Base-by-base conservation (phyloP, 441 rosid species). In the Dalechampia spathulata region DNA sequence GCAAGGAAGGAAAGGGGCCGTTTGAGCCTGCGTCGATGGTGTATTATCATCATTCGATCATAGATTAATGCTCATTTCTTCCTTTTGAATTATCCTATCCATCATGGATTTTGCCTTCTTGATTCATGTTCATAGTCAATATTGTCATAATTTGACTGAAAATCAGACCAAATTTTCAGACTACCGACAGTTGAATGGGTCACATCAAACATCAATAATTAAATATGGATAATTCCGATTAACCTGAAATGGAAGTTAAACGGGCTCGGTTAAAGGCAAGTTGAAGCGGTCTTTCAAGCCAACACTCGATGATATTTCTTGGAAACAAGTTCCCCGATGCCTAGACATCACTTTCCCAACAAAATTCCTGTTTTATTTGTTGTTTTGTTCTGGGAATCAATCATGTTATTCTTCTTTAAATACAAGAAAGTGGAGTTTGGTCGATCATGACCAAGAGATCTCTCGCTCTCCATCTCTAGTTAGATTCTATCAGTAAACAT, bases 401-500 rank as follows among this genome's bases (percentile, higher is more conserved):
- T 70, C 58, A 69, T 61, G 42, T 23, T 6, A 58, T 23, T 57
- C 56, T 61, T 61, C 77, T 69, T 75, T 46, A 41, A 49, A 58
- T 55, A 61, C 48, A 75, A 70, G 73, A 62, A 69, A 70, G 45
- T 49, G 55, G 58, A 54, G 47, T 44, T 74, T 64, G 65, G 74
- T 67, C 65, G n/a, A n/a, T 8, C 34, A 30, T 30, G 34, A 30
- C 34, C 34, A n/a, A n/a, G n/a, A n/a, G n/a, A n/a, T n/a, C n/a
- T n/a, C n/a, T n/a, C n/a, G n/a, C 57, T 25, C 54, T 61, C 49
- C 42, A 28, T 43, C 17, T 3, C 34, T 34, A 52, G 23, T 21
- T 25, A 19, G 37, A 39, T 59, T 26, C 21, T 20, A 38, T 48
- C 55, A 39, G 45, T 8, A 57, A 34, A 46, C 19, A 43, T 71